Base-by-base conservation (phyloP, 306 rosid genomes). In the Sindora glabra region DNA sequence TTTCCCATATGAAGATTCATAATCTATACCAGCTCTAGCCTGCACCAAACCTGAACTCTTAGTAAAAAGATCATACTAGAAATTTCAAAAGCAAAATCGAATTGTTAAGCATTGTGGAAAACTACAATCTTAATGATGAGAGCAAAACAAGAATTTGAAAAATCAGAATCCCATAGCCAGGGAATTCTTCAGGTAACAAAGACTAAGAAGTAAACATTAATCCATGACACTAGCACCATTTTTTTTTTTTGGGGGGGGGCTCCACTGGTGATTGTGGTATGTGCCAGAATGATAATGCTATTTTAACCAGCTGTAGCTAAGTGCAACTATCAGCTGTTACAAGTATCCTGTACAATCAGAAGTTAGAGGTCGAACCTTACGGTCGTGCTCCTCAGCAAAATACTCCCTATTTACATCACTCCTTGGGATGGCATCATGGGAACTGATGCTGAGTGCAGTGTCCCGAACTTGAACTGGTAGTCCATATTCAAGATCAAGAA, bases 21-120 rank as follows among this genome's bases (percentile, higher is more conserved):
- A 84, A 81, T 90, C 97, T 51, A 87, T 74, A 71, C 95, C 97
- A 68, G 97, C 95, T 78, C 94, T 79, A 26, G 97, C 82, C 97
- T 90, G 81, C 86, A 84, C 26, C 47, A 39, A n/a, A 24, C 39
- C 49, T 24, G 55, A 7, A 21, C 30, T 46, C 12, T 69, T 52
- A 63, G 41, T 36, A 26, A 40, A 24, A 52, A 32, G 27, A 52
- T 12, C 66, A 37, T 21, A 18, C 12, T 38, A 9, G 25, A 54
- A 46, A 8, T 25, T 33, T 44, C 24, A 50, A 37, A 42, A 26
- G 40, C 23, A 14, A n/a, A 17, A 4, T 3, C 48, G 39, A 38
- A 22, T 29, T 8, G 18, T 14, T 14, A 34, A 46, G 33, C 14
- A 30, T 6, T 15, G 40, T 24, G 22, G 37, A 30, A 59, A 30